Evolutionary conservation across 2,329 filamentous ascomycete genomes (phyloP).

Genomic region (Epichloe aotearoae): DNA sequence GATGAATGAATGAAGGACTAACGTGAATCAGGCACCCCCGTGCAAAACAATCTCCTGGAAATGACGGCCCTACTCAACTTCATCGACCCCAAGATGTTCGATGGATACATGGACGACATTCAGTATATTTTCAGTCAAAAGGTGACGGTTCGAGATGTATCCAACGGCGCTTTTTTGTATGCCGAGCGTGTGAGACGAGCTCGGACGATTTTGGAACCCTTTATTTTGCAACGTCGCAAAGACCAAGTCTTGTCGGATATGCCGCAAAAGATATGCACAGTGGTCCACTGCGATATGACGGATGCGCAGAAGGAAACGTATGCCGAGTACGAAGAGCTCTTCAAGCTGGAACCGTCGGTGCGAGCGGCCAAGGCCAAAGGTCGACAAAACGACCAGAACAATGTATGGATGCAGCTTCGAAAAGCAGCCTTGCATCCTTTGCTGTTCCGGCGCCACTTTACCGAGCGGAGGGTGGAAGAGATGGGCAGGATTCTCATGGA

Average conservation of each 20-base stretch:
- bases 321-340: conserved; percentile 46
- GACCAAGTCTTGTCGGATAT: conserved; percentile 78
- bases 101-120: conserved; percentile 63
- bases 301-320: conserved; percentile 62
- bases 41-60: conserved; percentile 91
- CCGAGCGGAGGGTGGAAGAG: conserved; percentile 57
- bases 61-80: conserved; percentile 86
- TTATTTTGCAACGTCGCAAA: conserved; percentile 89
- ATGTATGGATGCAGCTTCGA: conserved; percentile 79
- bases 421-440: conserved; percentile 88
- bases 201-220: conserved; percentile 84
- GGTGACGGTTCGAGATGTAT: conserved; percentile 66
- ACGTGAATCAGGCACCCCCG: conserved; percentile 55
- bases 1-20: conserved; percentile 6
- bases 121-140: conserved; percentile 84
- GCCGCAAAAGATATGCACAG: conserved; percentile 62
- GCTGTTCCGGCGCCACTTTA: conserved; percentile 71
- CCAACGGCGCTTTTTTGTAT: conserved; percentile 73
- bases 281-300: conserved; percentile 73
- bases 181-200: conserved; percentile 77
- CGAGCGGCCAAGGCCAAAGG: conserved; percentile 34
- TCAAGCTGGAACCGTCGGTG: conserved; percentile 47
- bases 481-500: conserved; percentile 69
- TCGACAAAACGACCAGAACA: conserved; percentile 43
- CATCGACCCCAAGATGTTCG: conserved; percentile 77